A percentile compares a stretch with the other conserved stretches of the same genome.
Evolutionary conservation across 805 yeast species (phyloP).

Genomic region (Yamadazyma scolyti): DNA sequence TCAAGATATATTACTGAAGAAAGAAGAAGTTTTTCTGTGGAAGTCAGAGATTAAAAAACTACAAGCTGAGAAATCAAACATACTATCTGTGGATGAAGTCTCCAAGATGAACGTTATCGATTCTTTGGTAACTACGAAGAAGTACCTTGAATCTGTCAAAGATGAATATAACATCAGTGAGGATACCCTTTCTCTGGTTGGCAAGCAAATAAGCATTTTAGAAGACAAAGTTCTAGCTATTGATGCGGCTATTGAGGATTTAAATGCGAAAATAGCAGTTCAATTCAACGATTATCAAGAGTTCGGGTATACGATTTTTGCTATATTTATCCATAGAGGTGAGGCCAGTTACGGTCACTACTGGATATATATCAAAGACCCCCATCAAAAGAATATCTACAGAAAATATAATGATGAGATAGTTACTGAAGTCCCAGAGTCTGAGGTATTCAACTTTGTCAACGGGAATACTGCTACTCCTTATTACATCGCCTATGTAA

Average conservation of each 20-base stretch:
- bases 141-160: slow-evolving; percentile 48
- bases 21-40: slow-evolving; percentile 62
- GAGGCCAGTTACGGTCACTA: slow-evolving; percentile 96
- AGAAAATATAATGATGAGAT: slow-evolving; percentile 92
- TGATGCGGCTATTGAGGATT: slow-evolving; percentile 35
- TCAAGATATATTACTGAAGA: slow-evolving; percentile 45
- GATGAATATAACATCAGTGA: slow-evolving; percentile 32
- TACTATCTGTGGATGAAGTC: slow-evolving; percentile 39
- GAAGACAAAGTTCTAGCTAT: slow-evolving; percentile 43
- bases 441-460: slow-evolving; percentile 63
- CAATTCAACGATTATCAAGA: slow-evolving; percentile 62
- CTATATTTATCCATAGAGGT: slow-evolving; percentile 92
- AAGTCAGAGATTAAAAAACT: slow-evolving; percentile 49
- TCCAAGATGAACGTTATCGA: slow-evolving; percentile 35
- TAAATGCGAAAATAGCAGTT: slow-evolving; percentile 48
- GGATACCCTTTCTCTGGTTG: slow-evolving; percentile 46
- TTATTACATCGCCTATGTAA: slow-evolving; percentile 81
- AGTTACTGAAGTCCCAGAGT: slow-evolving; percentile 73
- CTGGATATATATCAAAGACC: slow-evolving; percentile 90
- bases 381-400: slow-evolving; percentile 57
- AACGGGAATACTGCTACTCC: slow-evolving; percentile 88
- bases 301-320: slow-evolving; percentile 79
- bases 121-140: slow-evolving; percentile 49
- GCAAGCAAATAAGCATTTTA: slow-evolving; percentile 43
- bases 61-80: slow-evolving; percentile 36